These are phyloP conservation scores for Diversispora epigaea DNA, from an alignment of 192 early-diverging fungal genomes.

Conservation along the genomic window DNA sequence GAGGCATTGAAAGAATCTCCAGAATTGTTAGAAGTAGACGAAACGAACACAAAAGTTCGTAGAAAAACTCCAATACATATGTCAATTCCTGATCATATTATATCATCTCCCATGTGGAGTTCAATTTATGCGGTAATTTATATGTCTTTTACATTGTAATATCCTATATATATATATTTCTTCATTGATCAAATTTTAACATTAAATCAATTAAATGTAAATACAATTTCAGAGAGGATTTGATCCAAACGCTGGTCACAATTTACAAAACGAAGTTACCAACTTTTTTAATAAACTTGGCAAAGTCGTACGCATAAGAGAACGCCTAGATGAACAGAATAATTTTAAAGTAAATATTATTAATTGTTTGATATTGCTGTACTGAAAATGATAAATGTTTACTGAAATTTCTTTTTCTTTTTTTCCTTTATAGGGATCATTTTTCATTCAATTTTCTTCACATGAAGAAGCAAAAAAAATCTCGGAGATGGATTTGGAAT, in stretches of 20 bases:
- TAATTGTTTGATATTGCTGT: not conserved
- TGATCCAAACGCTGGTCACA: slow-evolving; percentile 33
- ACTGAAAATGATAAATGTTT: not conserved
- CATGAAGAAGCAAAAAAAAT: slow-evolving; percentile 52
- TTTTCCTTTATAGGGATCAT: slow-evolving; percentile 45
- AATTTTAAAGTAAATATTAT: slow-evolving; percentile 37
- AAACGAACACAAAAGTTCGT: slow-evolving; percentile 47
- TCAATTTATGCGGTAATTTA: slow-evolving; percentile 55
- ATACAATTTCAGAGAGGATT: slow-evolving; percentile 41
- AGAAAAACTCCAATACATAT: slow-evolving; percentile 34
- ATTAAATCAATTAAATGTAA: too few species aligned
- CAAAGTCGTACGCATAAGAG: slow-evolving; percentile 45
- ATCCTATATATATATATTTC: too few species aligned
- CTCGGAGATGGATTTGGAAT: slow-evolving; percentile 43
- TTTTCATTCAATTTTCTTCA: slow-evolving; percentile 53
- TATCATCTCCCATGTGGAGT: slow-evolving; percentile 25
- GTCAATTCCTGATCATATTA: slow-evolving; percentile 18
- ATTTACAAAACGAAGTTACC: slow-evolving; percentile 45
- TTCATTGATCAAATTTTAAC: too few species aligned
- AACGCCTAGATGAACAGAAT: slow-evolving; percentile 30
- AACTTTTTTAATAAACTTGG: slow-evolving; percentile 43
- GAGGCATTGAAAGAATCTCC: slow-evolving; percentile 55
- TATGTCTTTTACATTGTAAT: not conserved
- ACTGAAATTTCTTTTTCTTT: not conserved
- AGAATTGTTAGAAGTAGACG: slow-evolving; percentile 56